Evolutionary conservation across 768 basidiomycete species (phyloP), one percentile per base, ranked within the genome.

Genomic region (Panus rudis): DNA sequence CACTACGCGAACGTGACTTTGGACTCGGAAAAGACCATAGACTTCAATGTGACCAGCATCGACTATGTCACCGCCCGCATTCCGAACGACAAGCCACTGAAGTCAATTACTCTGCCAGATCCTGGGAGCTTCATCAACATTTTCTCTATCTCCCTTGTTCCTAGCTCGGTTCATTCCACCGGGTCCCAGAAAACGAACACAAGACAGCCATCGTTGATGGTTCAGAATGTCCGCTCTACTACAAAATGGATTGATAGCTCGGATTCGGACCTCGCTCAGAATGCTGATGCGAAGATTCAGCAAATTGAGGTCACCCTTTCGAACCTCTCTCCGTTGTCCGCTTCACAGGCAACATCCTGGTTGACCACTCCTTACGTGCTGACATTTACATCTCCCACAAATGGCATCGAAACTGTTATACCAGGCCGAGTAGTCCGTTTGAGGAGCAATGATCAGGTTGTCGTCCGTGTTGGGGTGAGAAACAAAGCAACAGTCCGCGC

Each of bases 271-370:
- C 14, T 20, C 21, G 25, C 48, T 20, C 10, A 21, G 17, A 17
- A 17, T 21, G 61, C 59, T 2, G 52, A 53, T 37, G n/a, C n/a
- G n/a, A 67, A 65, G 20, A 67, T 67, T 4, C 75, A 78, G 49
- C 67, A 65, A 0, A 68, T 79, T 0, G 71, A 75, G 33, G 66
- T 79, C 30, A 75, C 73, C 0, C 49, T 79, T 11, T 68, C 69
- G 19, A 79, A 79, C 48, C 58, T 76, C 10, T 59, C 73, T 7
- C 69, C 76, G 0, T 49, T 45, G 3, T 47, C 50, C 24, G 60
- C 65, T 0, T 65, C 71, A n/a, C n/a, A n/a, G 3, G 25, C 71
- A 19, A 59, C 52, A 7, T 52, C 61, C 53, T 27, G 67, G 65
- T 14, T 50, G 28, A 47, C 45, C 32, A 39, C 38, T 8, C 20